phyloP scores from a whole-genome alignment of 768 basidiomycete species.

The Lenzites betulinus region DNA sequence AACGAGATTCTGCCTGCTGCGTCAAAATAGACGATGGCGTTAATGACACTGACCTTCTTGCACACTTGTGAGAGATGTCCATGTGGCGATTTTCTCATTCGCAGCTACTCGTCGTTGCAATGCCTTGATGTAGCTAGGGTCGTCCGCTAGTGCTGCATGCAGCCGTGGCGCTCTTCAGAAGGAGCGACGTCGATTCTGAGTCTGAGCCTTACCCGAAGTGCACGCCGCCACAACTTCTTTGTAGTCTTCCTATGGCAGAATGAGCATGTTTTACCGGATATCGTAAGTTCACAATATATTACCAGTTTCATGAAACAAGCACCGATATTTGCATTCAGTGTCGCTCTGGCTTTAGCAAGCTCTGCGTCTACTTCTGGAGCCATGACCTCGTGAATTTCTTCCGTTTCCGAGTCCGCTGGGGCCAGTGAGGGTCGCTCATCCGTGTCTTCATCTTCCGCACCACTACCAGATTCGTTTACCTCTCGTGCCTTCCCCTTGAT shows the following conservation, averaged over 20 bases:
- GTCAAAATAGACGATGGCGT: not conserved
- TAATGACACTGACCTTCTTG: slow-evolving; percentile 66
- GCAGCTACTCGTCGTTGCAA: slow-evolving; percentile 86
- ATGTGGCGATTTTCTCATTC: slow-evolving; percentile 78
- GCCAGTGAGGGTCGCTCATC: slow-evolving; percentile 26
- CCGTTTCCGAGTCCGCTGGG: slow-evolving; percentile 19
- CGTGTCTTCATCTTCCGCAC: slow-evolving; percentile 12
- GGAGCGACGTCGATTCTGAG: not conserved
- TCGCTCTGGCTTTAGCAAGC: slow-evolving; percentile 61
- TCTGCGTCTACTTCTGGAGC: slow-evolving; percentile 43
- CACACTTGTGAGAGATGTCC: slow-evolving; percentile 80
- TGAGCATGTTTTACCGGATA: not conserved
- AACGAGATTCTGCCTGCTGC: not conserved
- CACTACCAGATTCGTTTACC: slow-evolving; percentile 17
- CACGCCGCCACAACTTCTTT: slow-evolving; percentile 81
- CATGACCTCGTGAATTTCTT: slow-evolving; percentile 21
- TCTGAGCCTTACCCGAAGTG: slow-evolving; percentile 56
- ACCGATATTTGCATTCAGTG: slow-evolving; percentile 84
- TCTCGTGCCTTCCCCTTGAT: slow-evolving; percentile 21
- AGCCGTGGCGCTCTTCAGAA: too few species aligned
- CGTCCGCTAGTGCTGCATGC: slow-evolving; percentile 76
- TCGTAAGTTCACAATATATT: slow-evolving; percentile 26
- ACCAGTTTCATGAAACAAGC: slow-evolving; percentile 85
- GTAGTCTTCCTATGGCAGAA: slow-evolving; percentile 62
- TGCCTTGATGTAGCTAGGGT: slow-evolving; percentile 84